Evolutionary conservation across 805 yeast genomes (phyloP), one percentile per base, ranked within the genome.

Genomic region (Candida parachauliodes): DNA sequence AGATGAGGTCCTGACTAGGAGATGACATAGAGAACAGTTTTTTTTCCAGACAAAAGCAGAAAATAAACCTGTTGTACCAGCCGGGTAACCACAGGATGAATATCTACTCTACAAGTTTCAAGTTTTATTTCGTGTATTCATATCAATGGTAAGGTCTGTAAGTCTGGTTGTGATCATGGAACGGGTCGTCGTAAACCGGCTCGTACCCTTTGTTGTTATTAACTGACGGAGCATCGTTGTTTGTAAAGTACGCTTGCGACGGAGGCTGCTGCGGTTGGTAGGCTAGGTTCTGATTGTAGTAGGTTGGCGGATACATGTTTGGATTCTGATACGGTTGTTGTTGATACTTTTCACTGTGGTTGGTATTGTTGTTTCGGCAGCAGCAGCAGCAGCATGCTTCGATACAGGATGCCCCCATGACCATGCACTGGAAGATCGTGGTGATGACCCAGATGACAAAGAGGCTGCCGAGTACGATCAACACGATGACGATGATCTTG

Each of bases 401-500:
- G 61, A 44, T 59, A 39, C 69, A 65, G 4, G 55, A 40, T 18
- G 57, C 62, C 3, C 76, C 79, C 49, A 85, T 81, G 46, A 77
- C 76, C 23, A 72, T 43, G 48, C 85, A 79, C 35, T 79, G 72
- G 34, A 81, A 46, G 1, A 85, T 17, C 0, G 77, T 72, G 10
- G 74, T 64, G 1, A 82, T 14, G 3, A 83, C 41, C 83, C 88
- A 81, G 5, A 83, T 35, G 0, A 56, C 60, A 0, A 83, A 41
- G 2, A 85, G 47, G 0, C 55, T 66, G 0, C 80, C 91, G 9
- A 86, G 50, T 0, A 66, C 76, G 3, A 84, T 81, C 2, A 84
- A 82, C 10, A 83, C 85, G 30, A 85, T 84, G 3, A 85, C 89
- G 15, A 82, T 75, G 40, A 84, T 76, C 52, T 85, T 86, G 59